phyloP scores from a whole-genome alignment of 2,329 filamentous ascomycete species.

The Diaporthe nobilis region DNA sequence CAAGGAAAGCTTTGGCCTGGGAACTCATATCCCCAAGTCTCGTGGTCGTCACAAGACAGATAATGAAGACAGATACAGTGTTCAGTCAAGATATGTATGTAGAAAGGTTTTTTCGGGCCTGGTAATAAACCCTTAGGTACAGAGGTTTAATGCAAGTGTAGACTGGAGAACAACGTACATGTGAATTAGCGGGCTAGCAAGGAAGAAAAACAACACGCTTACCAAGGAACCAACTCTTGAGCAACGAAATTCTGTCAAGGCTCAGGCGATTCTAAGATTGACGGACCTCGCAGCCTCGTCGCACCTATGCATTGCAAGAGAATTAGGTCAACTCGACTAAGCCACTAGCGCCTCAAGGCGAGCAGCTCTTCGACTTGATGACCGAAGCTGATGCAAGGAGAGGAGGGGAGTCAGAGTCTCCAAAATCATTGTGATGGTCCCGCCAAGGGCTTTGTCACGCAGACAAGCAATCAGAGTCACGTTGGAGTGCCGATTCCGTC shows the following conservation, averaged over 20 bases:
- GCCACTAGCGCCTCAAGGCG: not conserved
- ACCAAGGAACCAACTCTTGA: not conserved
- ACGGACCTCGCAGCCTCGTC: not conserved
- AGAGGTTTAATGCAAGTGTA: not conserved
- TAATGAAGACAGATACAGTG: not conserved
- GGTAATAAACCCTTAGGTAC: not conserved
- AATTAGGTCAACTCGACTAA: too few species aligned
- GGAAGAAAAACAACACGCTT: not conserved
- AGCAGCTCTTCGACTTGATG: not conserved
- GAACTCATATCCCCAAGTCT: too few species aligned
- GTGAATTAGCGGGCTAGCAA: not conserved
- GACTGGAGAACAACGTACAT: not conserved
- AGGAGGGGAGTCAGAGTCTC: not conserved
- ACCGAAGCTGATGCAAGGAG: not conserved
- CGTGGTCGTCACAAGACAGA: not conserved
- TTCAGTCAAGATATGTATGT: too few species aligned
- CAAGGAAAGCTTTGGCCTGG: not conserved
- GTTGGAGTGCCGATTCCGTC: not conserved
- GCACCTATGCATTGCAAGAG: not conserved
- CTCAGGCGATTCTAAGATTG: not conserved
- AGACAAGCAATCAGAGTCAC: not conserved
- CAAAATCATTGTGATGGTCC: not conserved
- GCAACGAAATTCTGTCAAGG: not conserved
- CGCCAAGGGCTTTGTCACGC: not conserved
- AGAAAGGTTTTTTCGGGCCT: not conserved